Conservation (phyloP, 208 protist species). For the Acanthamoeba healyi region DNA sequence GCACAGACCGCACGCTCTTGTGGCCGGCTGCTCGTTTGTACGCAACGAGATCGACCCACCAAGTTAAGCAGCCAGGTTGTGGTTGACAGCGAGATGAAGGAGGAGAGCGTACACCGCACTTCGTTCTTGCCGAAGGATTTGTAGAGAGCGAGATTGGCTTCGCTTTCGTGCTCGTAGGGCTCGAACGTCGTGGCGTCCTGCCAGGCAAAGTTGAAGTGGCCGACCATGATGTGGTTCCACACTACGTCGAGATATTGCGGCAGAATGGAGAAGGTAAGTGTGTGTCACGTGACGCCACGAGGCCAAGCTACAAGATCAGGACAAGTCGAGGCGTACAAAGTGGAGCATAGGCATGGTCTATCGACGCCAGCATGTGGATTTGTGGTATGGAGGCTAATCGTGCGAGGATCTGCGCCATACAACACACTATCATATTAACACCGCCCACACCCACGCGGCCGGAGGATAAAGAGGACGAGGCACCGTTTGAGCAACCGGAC, state of each 20-base stretch:
- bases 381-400: conserved; percentile 36
- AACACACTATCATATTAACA: too few species aligned
- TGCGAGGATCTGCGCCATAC: not conserved
- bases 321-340: not conserved
- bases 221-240: conserved; percentile 74
- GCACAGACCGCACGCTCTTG: conserved; percentile 44
- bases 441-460: too few species aligned
- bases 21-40: conserved; percentile 14
- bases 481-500: conserved; percentile 13
- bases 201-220: conserved; percentile 62
- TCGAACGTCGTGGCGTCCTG: conserved; percentile 38
- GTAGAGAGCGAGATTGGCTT: conserved; percentile 50
- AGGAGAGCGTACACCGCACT: not conserved
- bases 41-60: not conserved
- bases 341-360: conserved; percentile 46
- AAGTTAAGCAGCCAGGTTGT: not conserved
- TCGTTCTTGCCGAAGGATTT: conserved; percentile 58
- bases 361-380: conserved; percentile 43
- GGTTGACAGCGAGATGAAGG: not conserved
- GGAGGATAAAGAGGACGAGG: not conserved
- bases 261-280: too few species aligned
- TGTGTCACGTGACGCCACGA: not conserved
- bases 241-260: not conserved
- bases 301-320: not conserved
- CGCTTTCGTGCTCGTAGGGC: conserved; percentile 51